Conservation (phyloP, 768 basidiomycete species). For the Pisolithus microcarpus region DNA sequence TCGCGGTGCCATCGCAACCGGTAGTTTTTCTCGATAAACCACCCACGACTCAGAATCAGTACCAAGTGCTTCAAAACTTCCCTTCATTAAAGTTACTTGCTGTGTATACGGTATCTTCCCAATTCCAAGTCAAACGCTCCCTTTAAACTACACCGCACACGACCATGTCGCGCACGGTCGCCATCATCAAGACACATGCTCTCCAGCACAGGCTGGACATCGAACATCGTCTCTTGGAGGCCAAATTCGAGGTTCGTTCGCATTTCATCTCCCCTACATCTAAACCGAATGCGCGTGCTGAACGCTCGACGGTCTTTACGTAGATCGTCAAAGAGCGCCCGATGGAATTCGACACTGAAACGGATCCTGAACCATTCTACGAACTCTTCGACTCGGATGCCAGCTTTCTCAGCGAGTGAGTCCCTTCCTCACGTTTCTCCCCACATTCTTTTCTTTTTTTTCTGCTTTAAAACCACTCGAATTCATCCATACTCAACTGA, state of each 20-base stretch:
- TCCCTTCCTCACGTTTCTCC: slow-evolving; percentile 12
- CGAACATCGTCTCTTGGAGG: slow-evolving; percentile 70
- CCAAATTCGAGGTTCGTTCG: slow-evolving; percentile 67
- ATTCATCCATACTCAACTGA: slow-evolving; percentile 5
- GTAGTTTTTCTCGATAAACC: too few species aligned
- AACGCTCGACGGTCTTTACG: slow-evolving; percentile 8
- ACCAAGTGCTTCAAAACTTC: too few species aligned
- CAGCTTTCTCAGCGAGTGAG: slow-evolving; percentile 69
- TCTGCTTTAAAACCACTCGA: too few species aligned
- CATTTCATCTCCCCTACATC: slow-evolving; percentile 1
- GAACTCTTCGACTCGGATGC: slow-evolving; percentile 79
- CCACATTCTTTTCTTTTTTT: not conserved
- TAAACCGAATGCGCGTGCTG: slow-evolving; percentile 8
- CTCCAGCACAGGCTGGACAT: slow-evolving; percentile 70
- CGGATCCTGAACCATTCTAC: slow-evolving; percentile 70
- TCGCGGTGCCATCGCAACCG: too few species aligned
- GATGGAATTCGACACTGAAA: slow-evolving; percentile 82
- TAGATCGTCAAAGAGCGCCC: slow-evolving; percentile 84
- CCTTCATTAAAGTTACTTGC: too few species aligned
- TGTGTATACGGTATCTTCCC: too few species aligned
- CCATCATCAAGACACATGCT: slow-evolving; percentile 80
- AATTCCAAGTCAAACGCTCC: too few species aligned
- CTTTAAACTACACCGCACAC: not conserved
- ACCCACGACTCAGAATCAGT: too few species aligned
- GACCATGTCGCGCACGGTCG: slow-evolving; percentile 55